Conservation (phyloP, 2,329 filamentous ascomycete species). For the Decorospora gaudefroyi region DNA sequence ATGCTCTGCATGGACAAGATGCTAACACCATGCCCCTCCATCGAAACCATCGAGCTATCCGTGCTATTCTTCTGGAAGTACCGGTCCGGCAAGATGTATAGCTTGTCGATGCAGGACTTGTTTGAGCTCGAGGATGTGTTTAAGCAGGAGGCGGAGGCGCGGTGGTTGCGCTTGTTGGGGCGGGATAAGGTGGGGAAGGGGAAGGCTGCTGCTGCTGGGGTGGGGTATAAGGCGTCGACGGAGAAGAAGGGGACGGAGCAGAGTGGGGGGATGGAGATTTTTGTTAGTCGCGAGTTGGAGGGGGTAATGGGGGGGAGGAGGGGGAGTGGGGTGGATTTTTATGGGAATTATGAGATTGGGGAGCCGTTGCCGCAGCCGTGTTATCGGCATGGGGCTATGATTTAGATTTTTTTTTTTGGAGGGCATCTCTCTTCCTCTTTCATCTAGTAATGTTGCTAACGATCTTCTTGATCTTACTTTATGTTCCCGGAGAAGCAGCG, state of each 20-base stretch:
- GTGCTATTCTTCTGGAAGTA: slow-evolving; percentile 46
- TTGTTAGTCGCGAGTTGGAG: slow-evolving; percentile 39
- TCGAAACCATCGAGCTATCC: slow-evolving; percentile 40
- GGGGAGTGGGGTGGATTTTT: slow-evolving; percentile 43
- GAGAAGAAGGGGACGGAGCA: slow-evolving; percentile 41
- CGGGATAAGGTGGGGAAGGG: slow-evolving; percentile 22
- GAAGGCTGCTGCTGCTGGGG: slow-evolving; percentile 27
- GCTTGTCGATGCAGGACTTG: slow-evolving; percentile 43
- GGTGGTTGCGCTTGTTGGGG: slow-evolving; percentile 38
- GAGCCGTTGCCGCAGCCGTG: slow-evolving; percentile 43
- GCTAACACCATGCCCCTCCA: slow-evolving; percentile 25
- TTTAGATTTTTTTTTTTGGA: slow-evolving; percentile 28
- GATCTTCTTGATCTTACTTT: no score
- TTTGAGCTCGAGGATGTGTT: slow-evolving; percentile 45
- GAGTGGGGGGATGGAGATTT: slow-evolving; percentile 46
- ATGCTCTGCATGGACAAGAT: slow-evolving; percentile 41
- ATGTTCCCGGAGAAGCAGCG: no score
- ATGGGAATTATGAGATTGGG: slow-evolving; percentile 43
- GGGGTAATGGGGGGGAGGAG: slow-evolving; percentile 37
- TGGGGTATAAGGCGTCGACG: slow-evolving; percentile 43
- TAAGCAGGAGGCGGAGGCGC: slow-evolving; percentile 39
- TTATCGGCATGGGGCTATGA: slow-evolving; percentile 40
- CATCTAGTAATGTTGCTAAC: no score
- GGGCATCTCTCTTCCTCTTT: no score
- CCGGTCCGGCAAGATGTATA: slow-evolving; percentile 40